Percentiles rank a stretch among this genome's conserved stretches.
These are phyloP conservation scores for Yarrowia divulgata DNA, from an alignment of 805 yeast genomes.

Conservation along the genomic window DNA sequence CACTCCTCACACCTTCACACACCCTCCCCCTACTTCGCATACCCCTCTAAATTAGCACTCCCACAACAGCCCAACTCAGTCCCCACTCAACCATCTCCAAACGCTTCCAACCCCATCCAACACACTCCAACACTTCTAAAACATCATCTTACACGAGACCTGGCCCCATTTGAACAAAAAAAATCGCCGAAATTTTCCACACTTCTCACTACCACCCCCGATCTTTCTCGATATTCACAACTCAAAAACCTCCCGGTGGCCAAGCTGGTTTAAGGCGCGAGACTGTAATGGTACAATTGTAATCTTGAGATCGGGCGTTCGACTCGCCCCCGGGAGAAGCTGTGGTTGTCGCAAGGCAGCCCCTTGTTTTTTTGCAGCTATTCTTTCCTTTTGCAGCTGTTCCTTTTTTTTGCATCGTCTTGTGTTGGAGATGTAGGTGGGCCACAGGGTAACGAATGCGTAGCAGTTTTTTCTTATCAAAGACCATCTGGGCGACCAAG, in stretches of 20 bases:
- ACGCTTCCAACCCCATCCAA: background rate
- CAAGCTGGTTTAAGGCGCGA: conserved; percentile 40
- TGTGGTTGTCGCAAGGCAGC: background rate
- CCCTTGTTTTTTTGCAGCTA: background rate
- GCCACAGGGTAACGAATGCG: background rate
- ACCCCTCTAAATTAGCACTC: background rate
- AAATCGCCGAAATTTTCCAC: background rate
- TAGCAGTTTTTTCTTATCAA: no score
- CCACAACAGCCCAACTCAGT: background rate
- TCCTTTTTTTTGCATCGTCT: conserved; percentile 3
- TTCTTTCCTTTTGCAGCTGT: conserved; percentile 1
- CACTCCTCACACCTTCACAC: background rate
- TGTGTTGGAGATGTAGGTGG: conserved; percentile 8
- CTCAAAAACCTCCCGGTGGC: conserved; percentile 38
- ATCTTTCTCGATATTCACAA: background rate
- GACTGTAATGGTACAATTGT: conserved; percentile 38
- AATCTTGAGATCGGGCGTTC: conserved; percentile 40
- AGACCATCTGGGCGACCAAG: no score
- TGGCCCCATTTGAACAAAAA: background rate
- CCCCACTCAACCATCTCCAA: background rate
- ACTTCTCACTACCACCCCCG: background rate
- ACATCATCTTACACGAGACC: background rate
- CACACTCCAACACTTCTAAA: background rate
- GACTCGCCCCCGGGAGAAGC: conserved; percentile 40
- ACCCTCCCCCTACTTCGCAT: background rate